These are phyloP conservation scores for Marasmius tenuissimus DNA, from an alignment of 1,284 basidiomycete species.

Conservation along the genomic window DNA sequence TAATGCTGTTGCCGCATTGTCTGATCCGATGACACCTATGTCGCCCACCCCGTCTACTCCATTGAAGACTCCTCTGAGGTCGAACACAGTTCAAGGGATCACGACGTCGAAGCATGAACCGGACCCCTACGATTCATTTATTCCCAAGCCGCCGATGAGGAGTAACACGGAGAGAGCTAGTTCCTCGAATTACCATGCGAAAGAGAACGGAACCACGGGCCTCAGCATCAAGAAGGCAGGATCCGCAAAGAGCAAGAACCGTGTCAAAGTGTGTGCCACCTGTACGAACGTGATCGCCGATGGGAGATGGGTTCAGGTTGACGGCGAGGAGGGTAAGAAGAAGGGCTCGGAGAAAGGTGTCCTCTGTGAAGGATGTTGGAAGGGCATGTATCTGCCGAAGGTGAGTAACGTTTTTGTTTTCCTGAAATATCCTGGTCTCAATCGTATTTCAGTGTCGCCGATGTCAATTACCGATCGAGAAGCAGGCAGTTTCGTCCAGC, in stretches of 20 bases:
- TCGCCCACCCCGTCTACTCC: neutral
- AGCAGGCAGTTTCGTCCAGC: constrained; percentile 84
- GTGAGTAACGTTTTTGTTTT: constrained; percentile 38
- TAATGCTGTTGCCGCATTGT: neutral
- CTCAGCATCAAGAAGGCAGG: constrained; percentile 19
- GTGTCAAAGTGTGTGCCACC: constrained; percentile 55
- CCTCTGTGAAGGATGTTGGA: constrained; percentile 88
- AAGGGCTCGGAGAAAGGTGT: constrained; percentile 35
- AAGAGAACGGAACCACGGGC: neutral
- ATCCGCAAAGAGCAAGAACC: constrained; percentile 20
- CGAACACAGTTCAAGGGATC: neutral
- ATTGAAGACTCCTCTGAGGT: neutral
- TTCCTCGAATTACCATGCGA: constrained; percentile 28
- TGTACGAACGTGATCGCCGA: constrained; percentile 74
- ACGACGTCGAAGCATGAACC: neutral
- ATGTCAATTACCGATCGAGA: constrained; percentile 83
- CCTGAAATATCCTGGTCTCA: neutral
- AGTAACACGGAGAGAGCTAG: neutral
- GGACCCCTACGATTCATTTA: neutral
- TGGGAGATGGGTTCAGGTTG: constrained; percentile 77
- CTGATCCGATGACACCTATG: neutral
- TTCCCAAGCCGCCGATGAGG: neutral
- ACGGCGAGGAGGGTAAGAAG: constrained; percentile 48
- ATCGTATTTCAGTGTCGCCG: constrained; percentile 66
- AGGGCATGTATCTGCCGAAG: constrained; percentile 91